Evolutionary conservation across 495 filamentous ascomycete genomes (phyloP).

Genomic region (Aeminium ludgeri): DNA sequence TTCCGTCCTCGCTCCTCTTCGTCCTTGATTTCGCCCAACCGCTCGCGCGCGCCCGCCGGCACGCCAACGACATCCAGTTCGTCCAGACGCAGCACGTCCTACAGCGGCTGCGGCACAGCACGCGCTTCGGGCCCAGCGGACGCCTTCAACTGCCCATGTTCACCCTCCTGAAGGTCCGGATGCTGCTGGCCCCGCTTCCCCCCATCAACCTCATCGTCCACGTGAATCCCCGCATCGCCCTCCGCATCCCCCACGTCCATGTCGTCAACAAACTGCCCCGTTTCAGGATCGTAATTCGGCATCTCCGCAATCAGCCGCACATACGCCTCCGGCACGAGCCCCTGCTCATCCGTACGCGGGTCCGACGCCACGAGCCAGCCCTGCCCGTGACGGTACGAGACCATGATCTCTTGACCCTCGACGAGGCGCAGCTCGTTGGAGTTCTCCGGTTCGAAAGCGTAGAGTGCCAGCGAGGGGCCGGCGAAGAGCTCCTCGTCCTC

Average conservation of each 20-base stretch:
- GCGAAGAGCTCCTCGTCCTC: slow-evolving; percentile 16
- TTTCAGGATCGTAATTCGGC: slow-evolving; percentile 14
- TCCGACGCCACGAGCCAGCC: slow-evolving; percentile 96
- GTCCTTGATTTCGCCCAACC: too few species aligned
- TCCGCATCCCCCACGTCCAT: slow-evolving; percentile 1
- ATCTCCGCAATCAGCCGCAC: slow-evolving; percentile 86
- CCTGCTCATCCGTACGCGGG: slow-evolving; percentile 75
- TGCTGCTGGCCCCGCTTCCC: too few species aligned
- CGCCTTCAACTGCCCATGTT: too few species aligned
- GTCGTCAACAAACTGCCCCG: slow-evolving; percentile 27
- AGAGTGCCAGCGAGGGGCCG: slow-evolving; percentile 46
- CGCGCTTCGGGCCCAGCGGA: too few species aligned
- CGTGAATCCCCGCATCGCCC: background rate
- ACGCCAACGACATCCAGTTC: too few species aligned
- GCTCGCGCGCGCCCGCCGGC: too few species aligned
- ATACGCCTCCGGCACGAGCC: slow-evolving; percentile 91
- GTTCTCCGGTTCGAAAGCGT: slow-evolving; percentile 87
- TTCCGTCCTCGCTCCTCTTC: too few species aligned
- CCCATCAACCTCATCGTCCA: background rate
- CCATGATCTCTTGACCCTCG: slow-evolving; percentile 92
- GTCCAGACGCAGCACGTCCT: too few species aligned
- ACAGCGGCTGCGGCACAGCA: too few species aligned
- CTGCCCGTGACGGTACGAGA: slow-evolving; percentile 87
- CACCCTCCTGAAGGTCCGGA: too few species aligned
- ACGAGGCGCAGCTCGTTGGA: slow-evolving; percentile 87